Evolutionary conservation across 176 grass and related monocot species (phyloP), one percentile per base, ranked within the genome.

Genomic region (Echinochloa phyllopogon): DNA sequence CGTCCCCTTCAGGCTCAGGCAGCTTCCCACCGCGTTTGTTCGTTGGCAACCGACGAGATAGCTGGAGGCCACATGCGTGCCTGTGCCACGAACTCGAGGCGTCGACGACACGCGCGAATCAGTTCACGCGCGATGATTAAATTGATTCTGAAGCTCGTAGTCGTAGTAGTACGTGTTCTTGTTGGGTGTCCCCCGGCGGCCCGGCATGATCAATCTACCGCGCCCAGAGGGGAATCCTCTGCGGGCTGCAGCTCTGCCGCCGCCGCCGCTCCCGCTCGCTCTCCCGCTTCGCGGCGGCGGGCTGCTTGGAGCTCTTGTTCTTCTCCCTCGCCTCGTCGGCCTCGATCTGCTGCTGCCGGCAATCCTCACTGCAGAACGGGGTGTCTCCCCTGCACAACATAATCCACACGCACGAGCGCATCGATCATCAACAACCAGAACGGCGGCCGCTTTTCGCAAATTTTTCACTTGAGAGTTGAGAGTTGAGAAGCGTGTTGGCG

Each of bases 351-450:
- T 91, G 89, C 73, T 77, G 80, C 83, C 92, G 74, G 80, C 92
- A 94, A 53, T 94, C 89, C 62, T 91, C 86, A 80, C 89, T 94
- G 56, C 92, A 94, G 89, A 94, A 94, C 74, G 92, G 89, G 24
- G 66, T 91, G 83, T 94, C 86, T 27, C 93, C 93, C 85, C 93
- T 92, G 87, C 80, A 87, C 45, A 36, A 24, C 16, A 76, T n/a
- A n/a, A n/a, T 44, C 21, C 20, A 39, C 78, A 7, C 20, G 23
- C 50, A 17, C 48, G 47, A 13, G 51, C 21, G 6, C 43, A 3
- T 25, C n/a, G 6, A 40, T 12, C 79, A 40, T 12, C 79, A 39
- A 85, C 40, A 65, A 78, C 45, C 1, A 78, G 47, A 66, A 29
- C 16, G 47, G 38, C 18, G 29, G 14, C 0, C 10, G 9, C 1